phyloP scores from a whole-genome alignment of 495 filamentous ascomycete species.

The Podospora anserina region DNA sequence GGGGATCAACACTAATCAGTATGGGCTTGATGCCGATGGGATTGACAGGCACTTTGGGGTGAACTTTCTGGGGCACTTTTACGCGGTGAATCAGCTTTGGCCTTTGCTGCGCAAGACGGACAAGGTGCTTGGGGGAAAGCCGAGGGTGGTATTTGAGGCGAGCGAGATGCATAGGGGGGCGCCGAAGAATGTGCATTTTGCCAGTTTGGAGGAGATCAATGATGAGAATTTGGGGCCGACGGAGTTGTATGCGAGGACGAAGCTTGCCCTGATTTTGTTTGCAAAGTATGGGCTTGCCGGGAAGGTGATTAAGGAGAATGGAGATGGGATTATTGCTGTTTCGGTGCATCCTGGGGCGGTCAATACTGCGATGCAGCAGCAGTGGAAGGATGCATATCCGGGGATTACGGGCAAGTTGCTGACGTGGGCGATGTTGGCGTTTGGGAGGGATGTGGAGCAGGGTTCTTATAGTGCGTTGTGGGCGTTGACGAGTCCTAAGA shows the following conservation, averaged over 20 bases:
- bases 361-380: constrained; percentile 46
- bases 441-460: constrained; percentile 40
- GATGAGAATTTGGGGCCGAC: constrained; percentile 48
- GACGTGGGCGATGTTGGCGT: constrained; percentile 31
- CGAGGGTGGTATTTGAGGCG: constrained; percentile 52
- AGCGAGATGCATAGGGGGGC: constrained; percentile 52
- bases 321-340: constrained; percentile 40
- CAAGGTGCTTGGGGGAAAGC: constrained; percentile 30
- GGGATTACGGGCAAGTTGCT: constrained; percentile 41
- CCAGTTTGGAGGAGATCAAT: constrained; percentile 53
- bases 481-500: constrained; percentile 40
- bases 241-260: constrained; percentile 52
- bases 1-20: constrained; percentile 49
- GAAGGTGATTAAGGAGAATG: constrained; percentile 42
- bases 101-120: constrained; percentile 43
- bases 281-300: constrained; percentile 43
- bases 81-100: constrained; percentile 41
- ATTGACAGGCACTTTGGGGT: constrained; percentile 54
- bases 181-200: constrained; percentile 46
- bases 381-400: constrained; percentile 49
- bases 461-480: constrained; percentile 45
- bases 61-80: constrained; percentile 50
- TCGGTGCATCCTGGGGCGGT: constrained; percentile 46
- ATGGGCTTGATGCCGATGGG: constrained; percentile 39
- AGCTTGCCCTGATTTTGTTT: constrained; percentile 55